Base-by-base conservation (phyloP, 2,329 filamentous ascomycete species). In the Aspergillus aculeatinus region DNA sequence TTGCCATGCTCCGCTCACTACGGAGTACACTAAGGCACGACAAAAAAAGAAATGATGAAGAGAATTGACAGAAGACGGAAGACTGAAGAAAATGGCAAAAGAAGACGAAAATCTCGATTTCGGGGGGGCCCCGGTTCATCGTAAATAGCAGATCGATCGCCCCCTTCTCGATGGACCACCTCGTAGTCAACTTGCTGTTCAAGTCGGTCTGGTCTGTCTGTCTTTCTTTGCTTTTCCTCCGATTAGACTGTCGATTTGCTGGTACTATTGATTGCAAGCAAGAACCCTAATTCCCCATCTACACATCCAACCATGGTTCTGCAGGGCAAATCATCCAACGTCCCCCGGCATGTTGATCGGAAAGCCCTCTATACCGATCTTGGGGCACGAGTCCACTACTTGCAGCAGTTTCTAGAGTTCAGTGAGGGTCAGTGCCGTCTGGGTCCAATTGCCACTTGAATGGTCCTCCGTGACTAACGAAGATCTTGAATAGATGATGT, bases 381-480 rank as follows among this genome's bases (percentile, higher is more conserved):
- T 14, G 87, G 90, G 63, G 82, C 85, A 0, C 82, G 89, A 53
- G 85, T 92, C 60, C 84, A 85, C 56, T 92, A 92, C 64, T 81
- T 92, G 1, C 89, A 91, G 67, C 86, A 85, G 25, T 92, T 92
- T 62, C 83, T 92, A 27, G 89, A 92, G 69, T 92, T 92, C 70
- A 87, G 84, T 67, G 83, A 84, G 60, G 81, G 89, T 91, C 79
- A 53, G 86, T 29, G 27, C 27, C 10, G 27, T 29, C 27, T 9
- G 27, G 27, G 9, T 29, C 27, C 7, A 29, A 29, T 6, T 9
- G 5, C 7, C 27, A 29, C 9, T 29, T 29, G 27, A 29, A 2
- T 9, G 7, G 9, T 29, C 27, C 27, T 29, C 7, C 27, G 2
- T 7, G 12, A 48, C 50, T 59, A 16, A 64, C 42, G 5, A 16